Conservation (phyloP, 768 basidiomycete species). For the Rickenella mellea region DNA sequence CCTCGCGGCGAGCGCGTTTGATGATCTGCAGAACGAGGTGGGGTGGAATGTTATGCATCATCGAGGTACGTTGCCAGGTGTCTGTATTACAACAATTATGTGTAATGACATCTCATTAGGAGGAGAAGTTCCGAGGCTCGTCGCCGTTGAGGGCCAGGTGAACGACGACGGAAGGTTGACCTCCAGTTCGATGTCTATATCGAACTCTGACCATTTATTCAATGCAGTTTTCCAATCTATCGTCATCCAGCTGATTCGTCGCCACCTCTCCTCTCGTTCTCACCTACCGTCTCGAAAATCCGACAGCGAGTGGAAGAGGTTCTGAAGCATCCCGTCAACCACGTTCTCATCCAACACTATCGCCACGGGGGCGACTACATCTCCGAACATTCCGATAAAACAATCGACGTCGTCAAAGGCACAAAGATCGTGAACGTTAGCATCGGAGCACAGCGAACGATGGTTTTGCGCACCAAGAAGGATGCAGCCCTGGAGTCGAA, state of each 20-base stretch:
- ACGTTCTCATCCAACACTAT: slow-evolving; percentile 77
- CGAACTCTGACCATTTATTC: background rate
- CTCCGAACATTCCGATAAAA: slow-evolving; percentile 83
- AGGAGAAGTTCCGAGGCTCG: slow-evolving; percentile 61
- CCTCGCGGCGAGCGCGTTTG: slow-evolving; percentile 48
- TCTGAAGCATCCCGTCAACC: slow-evolving; percentile 62
- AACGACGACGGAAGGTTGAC: slow-evolving; percentile 37
- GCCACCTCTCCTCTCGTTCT: slow-evolving; percentile 57
- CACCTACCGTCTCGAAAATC: slow-evolving; percentile 58
- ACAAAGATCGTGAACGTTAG: slow-evolving; percentile 77
- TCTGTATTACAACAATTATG: background rate
- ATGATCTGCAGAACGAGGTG: slow-evolving; percentile 51
- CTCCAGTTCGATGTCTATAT: background rate
- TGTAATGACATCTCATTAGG: slow-evolving; percentile 28
- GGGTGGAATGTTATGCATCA: slow-evolving; percentile 69
- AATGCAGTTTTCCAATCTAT: slow-evolving; percentile 61
- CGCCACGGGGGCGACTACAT: slow-evolving; percentile 75
- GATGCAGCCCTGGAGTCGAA: slow-evolving; percentile 19
- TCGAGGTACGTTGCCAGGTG: slow-evolving; percentile 36
- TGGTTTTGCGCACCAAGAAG: slow-evolving; percentile 66
- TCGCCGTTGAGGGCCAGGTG: slow-evolving; percentile 54
- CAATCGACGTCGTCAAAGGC: slow-evolving; percentile 66
- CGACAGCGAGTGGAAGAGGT: slow-evolving; percentile 51
- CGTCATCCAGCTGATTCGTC: slow-evolving; percentile 77
- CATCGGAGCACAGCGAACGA: slow-evolving; percentile 65